Evolutionary conservation across 2,329 filamentous ascomycete genomes (phyloP), one percentile per base, ranked within the genome.

Genomic region (Arthroderma uncinatum): DNA sequence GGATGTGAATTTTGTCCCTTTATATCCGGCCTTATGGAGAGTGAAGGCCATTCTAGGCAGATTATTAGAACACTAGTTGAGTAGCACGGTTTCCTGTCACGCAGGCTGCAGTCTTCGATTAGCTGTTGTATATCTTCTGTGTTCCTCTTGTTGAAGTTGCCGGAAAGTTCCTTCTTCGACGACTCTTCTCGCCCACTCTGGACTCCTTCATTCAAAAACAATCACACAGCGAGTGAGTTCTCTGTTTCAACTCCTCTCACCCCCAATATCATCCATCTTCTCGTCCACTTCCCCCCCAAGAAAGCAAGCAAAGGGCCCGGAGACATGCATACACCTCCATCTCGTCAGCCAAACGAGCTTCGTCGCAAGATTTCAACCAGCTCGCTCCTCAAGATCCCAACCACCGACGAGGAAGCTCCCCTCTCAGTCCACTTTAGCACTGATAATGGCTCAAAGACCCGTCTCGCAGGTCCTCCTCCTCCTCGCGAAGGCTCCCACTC

Each of bases 361-460:
- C 55, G 55, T 37, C 56, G 57, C 37, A 56, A 55, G 37, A 44
- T 50, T 21, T 62, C 61, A 4, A 52, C 47, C 40, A 53, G 36
- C 30, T 52, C 50, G 34, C 39, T 57, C 9, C 34, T 58, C 21
- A 40, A 16, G 19, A 25, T 42, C 28, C 44, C 21, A 12, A 33
- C 47, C n/a, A 58, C 42, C 19, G 19, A 30, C 19, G 55, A 57
- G n/a, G 37, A 42, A 16, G 30, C 44, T 3, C 40, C 53, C 37
- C 28, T 48, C 21, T 50, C 56, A 14, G 19, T 48, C 30, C n/a
- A 53, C n/a, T 34, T 44, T 53, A 52, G 23, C 44, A 28, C 37
- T 16, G 34, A 42, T 10, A 37, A 55, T 14, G 23, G 34, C 10
- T 40, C 34, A 9, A 54, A 42, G 36, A 7, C 48, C 14, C 37